Evolutionary conservation across 83 land plant genomes (phyloP).

Genomic region (Diphasiastrum complanatum): DNA sequence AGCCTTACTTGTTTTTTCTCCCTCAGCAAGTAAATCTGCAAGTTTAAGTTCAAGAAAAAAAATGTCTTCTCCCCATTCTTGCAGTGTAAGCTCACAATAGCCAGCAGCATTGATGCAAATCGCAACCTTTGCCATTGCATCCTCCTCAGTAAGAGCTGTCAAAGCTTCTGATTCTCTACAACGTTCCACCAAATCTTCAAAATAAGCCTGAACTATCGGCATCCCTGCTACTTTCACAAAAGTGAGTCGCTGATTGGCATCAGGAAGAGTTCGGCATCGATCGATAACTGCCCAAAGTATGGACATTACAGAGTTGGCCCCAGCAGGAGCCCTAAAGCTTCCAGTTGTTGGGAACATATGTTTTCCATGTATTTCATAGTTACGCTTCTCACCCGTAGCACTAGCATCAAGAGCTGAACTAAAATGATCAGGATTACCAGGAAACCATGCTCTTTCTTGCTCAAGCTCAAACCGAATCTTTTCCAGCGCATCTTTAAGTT

Average conservation of each 20-base stretch:
- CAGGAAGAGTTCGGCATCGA: conserved; percentile 63
- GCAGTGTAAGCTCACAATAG: conserved; percentile 57
- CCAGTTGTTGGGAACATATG: neutral
- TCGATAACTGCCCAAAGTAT: conserved; percentile 51
- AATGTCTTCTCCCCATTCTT: conserved; percentile 83
- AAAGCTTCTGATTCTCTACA: conserved; percentile 92
- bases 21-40: conserved; percentile 3
- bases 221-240: conserved; percentile 46
- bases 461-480: conserved; percentile 45
- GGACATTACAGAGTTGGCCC: conserved; percentile 44
- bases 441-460: conserved; percentile 25
- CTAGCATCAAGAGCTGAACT: conserved; percentile 14
- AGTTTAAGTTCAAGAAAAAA: conserved; percentile 69
- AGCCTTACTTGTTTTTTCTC: neutral
- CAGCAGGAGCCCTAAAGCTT: conserved; percentile 47
- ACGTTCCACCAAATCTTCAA: conserved; percentile 49
- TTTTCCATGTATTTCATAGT: conserved; percentile 26
- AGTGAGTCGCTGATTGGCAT: conserved; percentile 39
- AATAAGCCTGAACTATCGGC: conserved; percentile 47
- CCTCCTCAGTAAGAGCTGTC: conserved; percentile 79
- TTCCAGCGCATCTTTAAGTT: conserved; percentile 53
- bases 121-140: conserved; percentile 57
- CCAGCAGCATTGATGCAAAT: conserved; percentile 73
- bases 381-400: conserved; percentile 11
- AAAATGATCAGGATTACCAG: conserved; percentile 42